These are phyloP conservation scores for Sutorius australiensis DNA, from an alignment of 768 basidiomycete genomes.

Conservation along the genomic window DNA sequence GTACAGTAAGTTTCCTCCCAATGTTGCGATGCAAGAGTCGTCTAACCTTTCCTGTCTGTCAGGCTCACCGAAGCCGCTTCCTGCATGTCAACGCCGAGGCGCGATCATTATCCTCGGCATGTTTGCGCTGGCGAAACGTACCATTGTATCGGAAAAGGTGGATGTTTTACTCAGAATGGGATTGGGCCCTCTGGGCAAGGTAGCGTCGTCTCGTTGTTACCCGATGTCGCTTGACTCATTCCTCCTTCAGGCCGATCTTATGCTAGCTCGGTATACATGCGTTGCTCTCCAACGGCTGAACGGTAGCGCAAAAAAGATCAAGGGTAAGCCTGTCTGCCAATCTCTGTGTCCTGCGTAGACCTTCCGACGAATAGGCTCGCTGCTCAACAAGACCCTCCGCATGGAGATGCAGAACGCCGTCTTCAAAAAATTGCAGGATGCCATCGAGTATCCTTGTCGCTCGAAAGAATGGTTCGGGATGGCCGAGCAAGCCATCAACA, in stretches of 20 bases:
- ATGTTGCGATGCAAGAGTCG: neutral
- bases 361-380: conserved; percentile 56
- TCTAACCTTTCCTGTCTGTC: neutral
- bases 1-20: conserved; percentile 61
- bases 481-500: conserved; percentile 96
- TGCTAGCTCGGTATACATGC: conserved; percentile 89
- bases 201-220: conserved; percentile 27
- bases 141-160: conserved; percentile 76
- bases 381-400: conserved; percentile 81
- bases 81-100: conserved; percentile 83
- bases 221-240: neutral
- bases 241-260: conserved; percentile 67
- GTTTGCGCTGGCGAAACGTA: conserved; percentile 81
- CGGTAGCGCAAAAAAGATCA: conserved; percentile 95
- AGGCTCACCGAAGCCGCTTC: conserved; percentile 76
- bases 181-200: conserved; percentile 80
- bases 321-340: conserved; percentile 49
- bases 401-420: conserved; percentile 84
- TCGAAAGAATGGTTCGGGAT: conserved; percentile 96
- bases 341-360: neutral
- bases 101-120: conserved; percentile 97
- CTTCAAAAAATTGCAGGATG: conserved; percentile 77
- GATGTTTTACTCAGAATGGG: conserved; percentile 86
- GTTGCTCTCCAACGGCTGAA: conserved; percentile 89
- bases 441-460: conserved; percentile 75